phyloP scores from a whole-genome alignment of 352 stramenopile species.

The Phytophthora sojae region DNA sequence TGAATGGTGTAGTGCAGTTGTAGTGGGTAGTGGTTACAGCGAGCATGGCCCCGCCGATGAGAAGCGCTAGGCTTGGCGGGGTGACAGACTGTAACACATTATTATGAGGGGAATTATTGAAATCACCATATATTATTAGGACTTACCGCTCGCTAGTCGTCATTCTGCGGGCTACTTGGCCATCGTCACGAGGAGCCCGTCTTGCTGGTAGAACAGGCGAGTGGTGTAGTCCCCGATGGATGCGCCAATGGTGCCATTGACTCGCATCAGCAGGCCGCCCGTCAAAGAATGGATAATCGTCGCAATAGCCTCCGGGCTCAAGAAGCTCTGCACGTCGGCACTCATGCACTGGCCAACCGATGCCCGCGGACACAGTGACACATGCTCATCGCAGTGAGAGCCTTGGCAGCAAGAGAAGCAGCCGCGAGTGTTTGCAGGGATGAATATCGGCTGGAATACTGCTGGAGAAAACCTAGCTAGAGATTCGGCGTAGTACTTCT shows the following conservation, averaged over 20 bases:
- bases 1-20: too few species aligned
- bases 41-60: too few species aligned
- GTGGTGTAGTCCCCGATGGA: constrained; percentile 76
- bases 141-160: constrained; percentile 3
- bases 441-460: constrained; percentile 72
- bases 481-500: constrained; percentile 70
- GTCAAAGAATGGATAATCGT: constrained; percentile 78
- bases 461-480: constrained; percentile 76
- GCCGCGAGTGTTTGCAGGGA: constrained; percentile 65
- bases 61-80: too few species aligned
- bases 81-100: too few species aligned
- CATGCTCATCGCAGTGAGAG: constrained; percentile 53
- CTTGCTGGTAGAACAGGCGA: constrained; percentile 75
- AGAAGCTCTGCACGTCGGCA: constrained; percentile 69
- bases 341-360: constrained; percentile 69
- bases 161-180: constrained; percentile 40
- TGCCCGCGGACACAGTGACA: constrained; percentile 67
- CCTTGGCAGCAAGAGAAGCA: constrained; percentile 87
- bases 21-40: too few species aligned
- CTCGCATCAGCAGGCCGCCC: constrained; percentile 76
- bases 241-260: constrained; percentile 80
- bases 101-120: too few species aligned
- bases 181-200: constrained; percentile 75
- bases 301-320: constrained; percentile 79
- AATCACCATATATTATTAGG: too few species aligned